phyloP scores from a whole-genome alignment of 768 basidiomycete species.

The Daedaleopsis nitida region DNA sequence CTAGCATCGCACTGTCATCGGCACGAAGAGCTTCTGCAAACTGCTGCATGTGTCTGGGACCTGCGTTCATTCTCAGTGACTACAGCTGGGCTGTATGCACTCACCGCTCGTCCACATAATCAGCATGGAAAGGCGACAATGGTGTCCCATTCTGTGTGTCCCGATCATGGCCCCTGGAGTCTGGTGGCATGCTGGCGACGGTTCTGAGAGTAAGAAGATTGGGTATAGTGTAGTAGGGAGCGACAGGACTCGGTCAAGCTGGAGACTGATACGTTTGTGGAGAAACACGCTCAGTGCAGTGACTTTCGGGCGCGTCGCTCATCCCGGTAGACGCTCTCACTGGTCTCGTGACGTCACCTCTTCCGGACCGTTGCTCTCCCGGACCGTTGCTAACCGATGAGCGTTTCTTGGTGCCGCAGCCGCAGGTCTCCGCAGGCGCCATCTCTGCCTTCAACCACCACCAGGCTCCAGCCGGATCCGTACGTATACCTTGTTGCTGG shows the following conservation, averaged over 20 bases:
- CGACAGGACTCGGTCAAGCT: slow-evolving; percentile 7
- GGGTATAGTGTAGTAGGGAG: slow-evolving; percentile 10
- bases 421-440: no score
- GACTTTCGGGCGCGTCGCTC: background rate
- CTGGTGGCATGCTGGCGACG: background rate
- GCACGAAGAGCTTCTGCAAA: slow-evolving; percentile 70
- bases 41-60: slow-evolving; percentile 63
- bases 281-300: background rate
- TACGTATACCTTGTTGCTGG: no score
- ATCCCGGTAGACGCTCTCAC: background rate
- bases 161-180: background rate
- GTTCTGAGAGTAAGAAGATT: background rate
- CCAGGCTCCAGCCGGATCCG: no score
- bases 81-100: background rate
- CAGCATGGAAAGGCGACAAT: slow-evolving; percentile 39
- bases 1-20: slow-evolving; percentile 22
- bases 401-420: no score
- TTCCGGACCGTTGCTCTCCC: no score
- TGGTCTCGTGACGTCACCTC: slow-evolving; percentile 18
- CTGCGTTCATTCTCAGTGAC: slow-evolving; percentile 35
- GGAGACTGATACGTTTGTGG: background rate
- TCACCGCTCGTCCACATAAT: slow-evolving; percentile 76
- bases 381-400: no score
- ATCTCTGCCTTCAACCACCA: no score
- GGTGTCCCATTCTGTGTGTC: background rate